phyloP scores from a whole-genome alignment of 2,329 filamentous ascomycete genomes.

The Aspergillus sp. region DNA sequence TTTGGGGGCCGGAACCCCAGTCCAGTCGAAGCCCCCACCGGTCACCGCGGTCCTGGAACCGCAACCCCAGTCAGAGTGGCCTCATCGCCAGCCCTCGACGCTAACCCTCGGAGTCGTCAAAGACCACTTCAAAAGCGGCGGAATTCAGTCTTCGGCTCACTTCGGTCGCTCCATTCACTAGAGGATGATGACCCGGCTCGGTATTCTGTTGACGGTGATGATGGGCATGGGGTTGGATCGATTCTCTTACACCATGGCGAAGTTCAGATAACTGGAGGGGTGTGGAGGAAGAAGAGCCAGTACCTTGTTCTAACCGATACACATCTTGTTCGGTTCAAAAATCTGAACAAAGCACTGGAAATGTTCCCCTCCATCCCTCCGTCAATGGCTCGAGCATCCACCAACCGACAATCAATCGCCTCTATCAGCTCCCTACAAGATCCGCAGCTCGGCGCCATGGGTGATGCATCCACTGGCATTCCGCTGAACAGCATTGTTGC shows the following conservation, averaged over 20 bases:
- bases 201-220: constrained; percentile 20
- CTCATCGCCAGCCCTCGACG: constrained; percentile 28
- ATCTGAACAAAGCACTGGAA: constrained; percentile 64
- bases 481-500: constrained; percentile 67
- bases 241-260: constrained; percentile 66
- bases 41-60: constrained; percentile 28
- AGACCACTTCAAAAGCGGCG: constrained; percentile 49
- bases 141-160: constrained; percentile 60
- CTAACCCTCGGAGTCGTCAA: constrained; percentile 35
- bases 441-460: constrained; percentile 57
- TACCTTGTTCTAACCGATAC: constrained; percentile 70
- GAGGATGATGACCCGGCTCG: constrained; percentile 39
- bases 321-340: constrained; percentile 68
- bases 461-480: constrained; percentile 55
- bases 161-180: constrained; percentile 53
- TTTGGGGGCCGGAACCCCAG: constrained; percentile 34
- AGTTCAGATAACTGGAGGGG: constrained; percentile 66
- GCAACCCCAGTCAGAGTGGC: constrained; percentile 25
- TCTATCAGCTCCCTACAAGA: constrained; percentile 64
- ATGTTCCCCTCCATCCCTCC: constrained; percentile 56
- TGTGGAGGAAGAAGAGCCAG: constrained; percentile 72
- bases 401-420: constrained; percentile 56
- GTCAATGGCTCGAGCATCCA: constrained; percentile 42
- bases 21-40: constrained; percentile 20
- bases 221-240: constrained; percentile 38